Base-by-base conservation (phyloP, 2,329 filamentous ascomycete genomes). In the Ascochyta viciae-villosae region DNA sequence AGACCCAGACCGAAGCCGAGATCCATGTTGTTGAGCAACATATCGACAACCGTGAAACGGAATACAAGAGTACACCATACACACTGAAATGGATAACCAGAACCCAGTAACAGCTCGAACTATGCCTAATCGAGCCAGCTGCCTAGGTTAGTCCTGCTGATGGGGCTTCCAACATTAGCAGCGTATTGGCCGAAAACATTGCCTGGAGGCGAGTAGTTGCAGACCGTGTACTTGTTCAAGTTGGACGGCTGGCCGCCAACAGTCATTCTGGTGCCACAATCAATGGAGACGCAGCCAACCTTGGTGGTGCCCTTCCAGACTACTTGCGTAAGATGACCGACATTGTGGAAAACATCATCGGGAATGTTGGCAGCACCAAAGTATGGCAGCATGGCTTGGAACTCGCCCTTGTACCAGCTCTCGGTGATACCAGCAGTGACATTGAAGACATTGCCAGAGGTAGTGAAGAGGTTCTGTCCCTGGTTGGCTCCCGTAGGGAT, bases 391-490 rank as follows among this genome's bases (percentile, higher is more conserved):
- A 82, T 82, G 77, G 83, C 87, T 61, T 73, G 72, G 67, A 89
- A 80, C 77, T 96, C 92, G 68, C 85, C 85, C 75, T 95, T 91
- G 85, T 97, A 97, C 91, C 95, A 97, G 78, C 89, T 82, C 74
- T 94, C 85, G 69, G 87, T 91, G 72, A 94, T 87, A 64, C 89
- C 87, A 61, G 84, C 81, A 50, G 86, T 85, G 60, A 91, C 81
- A 42, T 87, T 83, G 57, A 72, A 74, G 75, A 77, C 53, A n/a
- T 78, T 74, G 2, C 76, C 70, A 57, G 85, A 82, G 63, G 88
- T 82, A 58, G 88, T 87, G 71, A 91, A 94, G 56, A 98, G 88
- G 84, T 98, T 99, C 81, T 99, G 95, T 61, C 95, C 95, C 81
- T 98, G 94, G 40, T 83, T 82, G 51, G 45, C 56, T 23, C 57